phyloP scores from a whole-genome alignment of 768 basidiomycete genomes.

The Russula virescens region DNA sequence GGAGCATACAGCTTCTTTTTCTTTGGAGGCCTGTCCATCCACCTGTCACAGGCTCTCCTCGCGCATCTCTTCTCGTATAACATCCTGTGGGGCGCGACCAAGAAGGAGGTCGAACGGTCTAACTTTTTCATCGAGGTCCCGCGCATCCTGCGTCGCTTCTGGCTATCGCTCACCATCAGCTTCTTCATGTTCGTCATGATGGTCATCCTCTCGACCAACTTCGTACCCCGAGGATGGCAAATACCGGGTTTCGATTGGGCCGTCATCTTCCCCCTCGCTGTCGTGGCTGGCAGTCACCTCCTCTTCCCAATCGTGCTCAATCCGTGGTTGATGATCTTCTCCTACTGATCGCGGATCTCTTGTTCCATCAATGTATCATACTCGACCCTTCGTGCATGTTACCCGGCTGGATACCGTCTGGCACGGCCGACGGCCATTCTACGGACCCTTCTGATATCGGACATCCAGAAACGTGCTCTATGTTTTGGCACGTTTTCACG shows the following conservation, averaged over 20 bases:
- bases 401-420: background rate
- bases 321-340: conserved; percentile 86
- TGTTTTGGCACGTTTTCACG: background rate
- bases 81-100: conserved; percentile 53
- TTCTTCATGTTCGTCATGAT: conserved; percentile 48
- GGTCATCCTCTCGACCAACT: conserved; percentile 45
- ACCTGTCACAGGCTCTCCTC: conserved; percentile 47
- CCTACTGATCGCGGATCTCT: conserved; percentile 34
- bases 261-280: conserved; percentile 65
- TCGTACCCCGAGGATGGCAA: conserved; percentile 60
- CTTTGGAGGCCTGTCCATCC: conserved; percentile 53
- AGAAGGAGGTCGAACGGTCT: conserved; percentile 80
- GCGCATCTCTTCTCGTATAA: conserved; percentile 56
- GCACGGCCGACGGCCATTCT: background rate
- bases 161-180: conserved; percentile 54
- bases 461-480: background rate
- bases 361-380: background rate
- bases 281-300: conserved; percentile 61
- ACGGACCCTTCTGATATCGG: background rate
- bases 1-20: conserved; percentile 42
- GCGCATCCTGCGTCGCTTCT: conserved; percentile 74
- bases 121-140: conserved; percentile 93
- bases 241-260: conserved; percentile 64
- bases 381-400: too few relatives aligned
- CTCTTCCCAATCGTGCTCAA: conserved; percentile 82